Percentiles rank a stretch among this genome's conserved stretches.
Conservation (phyloP, 441 rosid species). For the Corymbia citriodora region DNA sequence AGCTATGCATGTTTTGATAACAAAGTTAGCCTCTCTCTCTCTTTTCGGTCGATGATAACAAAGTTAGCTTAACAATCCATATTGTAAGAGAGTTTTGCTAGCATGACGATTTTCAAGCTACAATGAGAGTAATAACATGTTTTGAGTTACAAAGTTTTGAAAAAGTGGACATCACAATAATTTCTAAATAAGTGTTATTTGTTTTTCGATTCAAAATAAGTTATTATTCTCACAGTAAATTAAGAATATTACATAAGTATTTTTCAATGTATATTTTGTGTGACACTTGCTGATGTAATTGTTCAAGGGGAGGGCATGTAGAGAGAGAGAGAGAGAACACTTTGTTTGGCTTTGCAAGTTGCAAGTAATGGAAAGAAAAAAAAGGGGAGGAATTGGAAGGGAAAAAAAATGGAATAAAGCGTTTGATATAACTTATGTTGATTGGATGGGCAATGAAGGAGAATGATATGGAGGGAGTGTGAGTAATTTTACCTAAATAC, state of each 20-base stretch:
- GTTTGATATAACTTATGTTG: neutral
- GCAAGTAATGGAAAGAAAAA: neutral
- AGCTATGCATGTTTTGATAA: neutral
- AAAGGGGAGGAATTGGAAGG: neutral
- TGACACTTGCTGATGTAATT: neutral
- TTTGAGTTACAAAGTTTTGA: too few species aligned
- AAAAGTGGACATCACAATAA: too few species aligned
- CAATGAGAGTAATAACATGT: too few species aligned
- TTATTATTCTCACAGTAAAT: too few species aligned
- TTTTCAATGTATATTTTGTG: neutral
- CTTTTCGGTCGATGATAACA: too few species aligned
- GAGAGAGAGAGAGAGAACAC: neutral
- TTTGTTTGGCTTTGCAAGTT: neutral
- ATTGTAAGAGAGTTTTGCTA: accelerated
- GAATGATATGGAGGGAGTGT: neutral
- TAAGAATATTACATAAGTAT: too few species aligned
- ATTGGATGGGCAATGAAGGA: neutral
- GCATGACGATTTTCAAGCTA: too few species aligned
- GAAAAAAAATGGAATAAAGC: neutral
- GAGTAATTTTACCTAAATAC: neutral
- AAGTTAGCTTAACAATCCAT: neutral
- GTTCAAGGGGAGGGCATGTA: neutral
- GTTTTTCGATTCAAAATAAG: too few species aligned
- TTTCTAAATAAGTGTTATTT: too few species aligned
- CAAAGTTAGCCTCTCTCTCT: too few species aligned